phyloP scores from a whole-genome alignment of 2,329 filamentous ascomycete species.

The Fusarium sp. region DNA sequence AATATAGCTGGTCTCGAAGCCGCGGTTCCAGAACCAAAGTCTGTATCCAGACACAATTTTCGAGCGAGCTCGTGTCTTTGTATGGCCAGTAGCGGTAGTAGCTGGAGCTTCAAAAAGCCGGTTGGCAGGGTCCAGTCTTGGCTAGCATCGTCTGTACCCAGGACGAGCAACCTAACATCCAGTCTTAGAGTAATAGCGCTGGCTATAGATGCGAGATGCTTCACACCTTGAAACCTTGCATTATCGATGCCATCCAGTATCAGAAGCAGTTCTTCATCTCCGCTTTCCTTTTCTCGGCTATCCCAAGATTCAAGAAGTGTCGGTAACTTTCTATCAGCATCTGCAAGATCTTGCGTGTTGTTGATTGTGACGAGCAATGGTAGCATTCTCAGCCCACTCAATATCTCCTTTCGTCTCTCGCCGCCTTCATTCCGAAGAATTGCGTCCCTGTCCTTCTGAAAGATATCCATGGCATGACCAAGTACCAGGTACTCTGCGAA shows the following conservation, averaged over 20 bases:
- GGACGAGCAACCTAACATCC: not conserved
- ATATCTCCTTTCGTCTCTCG: not conserved
- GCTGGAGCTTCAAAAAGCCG: not conserved
- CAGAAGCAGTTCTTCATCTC: not conserved
- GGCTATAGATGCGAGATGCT: not conserved
- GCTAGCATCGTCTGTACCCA: not conserved
- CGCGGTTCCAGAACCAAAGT: not conserved
- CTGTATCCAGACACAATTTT: not conserved
- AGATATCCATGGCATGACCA: fast-evolving
- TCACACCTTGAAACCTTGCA: not conserved
- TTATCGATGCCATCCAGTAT: not conserved
- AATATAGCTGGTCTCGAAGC: not conserved
- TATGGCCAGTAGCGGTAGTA: not conserved
- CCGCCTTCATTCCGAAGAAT: not conserved
- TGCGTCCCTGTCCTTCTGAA: not conserved
- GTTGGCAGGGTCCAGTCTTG: not conserved
- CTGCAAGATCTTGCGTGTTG: not conserved
- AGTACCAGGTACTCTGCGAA: not conserved
- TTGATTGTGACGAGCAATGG: not conserved
- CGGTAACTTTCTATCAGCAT: not conserved
- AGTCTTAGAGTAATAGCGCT: not conserved
- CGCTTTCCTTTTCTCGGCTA: not conserved
- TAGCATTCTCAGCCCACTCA: not conserved
- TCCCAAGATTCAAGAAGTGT: not conserved
- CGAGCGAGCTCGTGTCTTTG: not conserved